Evolutionary conservation across 768 basidiomycete species (phyloP).

Genomic region (Dentipellis fragilis): DNA sequence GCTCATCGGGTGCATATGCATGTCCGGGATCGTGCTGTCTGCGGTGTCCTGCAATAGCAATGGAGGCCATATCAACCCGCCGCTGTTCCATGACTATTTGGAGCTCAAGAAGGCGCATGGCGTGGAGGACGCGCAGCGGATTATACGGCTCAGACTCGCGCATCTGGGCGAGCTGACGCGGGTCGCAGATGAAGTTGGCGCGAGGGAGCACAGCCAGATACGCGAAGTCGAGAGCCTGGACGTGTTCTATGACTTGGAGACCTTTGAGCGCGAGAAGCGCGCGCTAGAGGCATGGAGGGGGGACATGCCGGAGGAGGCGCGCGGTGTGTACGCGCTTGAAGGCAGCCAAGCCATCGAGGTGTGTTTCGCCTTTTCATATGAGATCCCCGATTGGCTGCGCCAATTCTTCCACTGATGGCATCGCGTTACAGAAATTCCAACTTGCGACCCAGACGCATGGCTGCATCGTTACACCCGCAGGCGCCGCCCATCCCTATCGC

Average conservation of each 20-base stretch:
- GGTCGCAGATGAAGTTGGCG: slow-evolving; percentile 42
- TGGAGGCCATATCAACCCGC: slow-evolving; percentile 58
- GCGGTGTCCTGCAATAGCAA: slow-evolving; percentile 31
- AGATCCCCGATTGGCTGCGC: neutral
- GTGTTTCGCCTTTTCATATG: slow-evolving; percentile 5
- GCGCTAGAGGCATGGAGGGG: slow-evolving; percentile 33
- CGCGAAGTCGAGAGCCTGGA: slow-evolving; percentile 51
- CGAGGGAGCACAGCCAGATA: slow-evolving; percentile 44
- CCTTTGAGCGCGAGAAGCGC: slow-evolving; percentile 34
- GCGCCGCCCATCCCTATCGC: slow-evolving; percentile 62
- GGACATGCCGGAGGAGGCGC: slow-evolving; percentile 43
- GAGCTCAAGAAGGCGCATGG: slow-evolving; percentile 38
- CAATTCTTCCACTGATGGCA: neutral
- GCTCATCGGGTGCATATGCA: neutral
- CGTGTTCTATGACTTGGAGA: slow-evolving; percentile 34
- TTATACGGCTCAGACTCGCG: slow-evolving; percentile 51
- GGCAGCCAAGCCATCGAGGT: slow-evolving; percentile 27
- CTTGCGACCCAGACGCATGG: slow-evolving; percentile 37
- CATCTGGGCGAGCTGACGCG: slow-evolving; percentile 41
- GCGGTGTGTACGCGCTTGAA: slow-evolving; percentile 18
- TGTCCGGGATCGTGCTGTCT: neutral
- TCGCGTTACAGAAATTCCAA: slow-evolving; percentile 32
- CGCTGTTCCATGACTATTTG: slow-evolving; percentile 48
- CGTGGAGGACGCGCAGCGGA: slow-evolving; percentile 32
- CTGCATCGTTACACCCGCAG: slow-evolving; percentile 43